Percentiles rank a stretch among this genome's conserved stretches.
phyloP scores from a whole-genome alignment of 352 stramenopile genomes.

The Pythium myriotylum region DNA sequence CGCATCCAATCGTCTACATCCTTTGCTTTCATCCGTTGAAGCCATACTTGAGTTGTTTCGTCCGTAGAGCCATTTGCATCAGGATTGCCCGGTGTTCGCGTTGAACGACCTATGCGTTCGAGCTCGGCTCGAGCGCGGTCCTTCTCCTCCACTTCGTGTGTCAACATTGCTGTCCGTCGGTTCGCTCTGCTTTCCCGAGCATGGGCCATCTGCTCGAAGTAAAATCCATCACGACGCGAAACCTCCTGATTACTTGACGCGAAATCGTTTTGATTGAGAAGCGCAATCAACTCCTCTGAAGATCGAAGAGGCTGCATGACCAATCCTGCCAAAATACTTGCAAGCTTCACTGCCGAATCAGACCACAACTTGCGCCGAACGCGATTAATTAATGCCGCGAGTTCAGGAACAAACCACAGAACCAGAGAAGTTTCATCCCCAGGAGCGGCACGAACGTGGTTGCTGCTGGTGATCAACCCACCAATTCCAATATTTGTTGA shows the following conservation, averaged over 20 bases:
- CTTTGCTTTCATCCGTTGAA: constrained; percentile 82
- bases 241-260: constrained; percentile 74
- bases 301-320: constrained; percentile 66
- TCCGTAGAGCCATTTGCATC: constrained; percentile 12
- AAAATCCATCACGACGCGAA: constrained; percentile 74
- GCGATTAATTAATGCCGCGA: constrained; percentile 64
- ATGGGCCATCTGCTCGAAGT: constrained; percentile 84
- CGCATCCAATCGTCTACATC: constrained; percentile 89
- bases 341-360: constrained; percentile 69
- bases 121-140: constrained; percentile 63
- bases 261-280: constrained; percentile 71
- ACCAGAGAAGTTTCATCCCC: constrained; percentile 79
- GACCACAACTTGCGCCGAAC: constrained; percentile 72
- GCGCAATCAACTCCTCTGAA: constrained; percentile 56
- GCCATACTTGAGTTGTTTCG: constrained; percentile 52
- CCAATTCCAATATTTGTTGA: constrained; percentile 35
- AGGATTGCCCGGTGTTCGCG: constrained; percentile 30
- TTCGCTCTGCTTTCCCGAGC: constrained; percentile 69
- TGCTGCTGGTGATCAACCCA: constrained; percentile 55
- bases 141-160: constrained; percentile 65
- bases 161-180: constrained; percentile 56
- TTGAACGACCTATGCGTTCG: constrained; percentile 68
- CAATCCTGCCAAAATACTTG: constrained; percentile 63
- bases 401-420: constrained; percentile 77
- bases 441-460: constrained; percentile 59